A percentile compares a stretch with the other conserved stretches of the same genome.
Evolutionary conservation across 306 rosid genomes (phyloP).

Genomic region (Trifolium dubium): DNA sequence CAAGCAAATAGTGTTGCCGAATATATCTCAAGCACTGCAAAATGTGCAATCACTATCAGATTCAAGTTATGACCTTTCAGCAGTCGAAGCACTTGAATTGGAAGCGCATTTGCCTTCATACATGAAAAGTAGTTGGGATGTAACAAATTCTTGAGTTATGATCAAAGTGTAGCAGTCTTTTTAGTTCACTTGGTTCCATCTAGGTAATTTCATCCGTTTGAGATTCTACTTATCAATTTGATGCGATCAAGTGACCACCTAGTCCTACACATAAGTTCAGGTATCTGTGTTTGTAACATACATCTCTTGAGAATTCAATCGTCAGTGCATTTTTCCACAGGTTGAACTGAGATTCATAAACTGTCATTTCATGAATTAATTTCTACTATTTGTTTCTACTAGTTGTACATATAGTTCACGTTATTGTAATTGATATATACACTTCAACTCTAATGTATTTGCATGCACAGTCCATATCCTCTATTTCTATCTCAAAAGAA

Average conservation of each 20-base stretch:
- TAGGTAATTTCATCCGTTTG: background rate
- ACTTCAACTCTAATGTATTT: background rate
- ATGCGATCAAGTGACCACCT: background rate
- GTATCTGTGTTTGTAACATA: background rate
- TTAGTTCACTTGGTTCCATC: constrained; percentile 28
- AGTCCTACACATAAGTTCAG: background rate
- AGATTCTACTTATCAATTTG: constrained; percentile 7
- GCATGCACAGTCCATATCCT: background rate
- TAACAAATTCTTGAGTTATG: constrained; percentile 50
- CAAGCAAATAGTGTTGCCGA: constrained; percentile 77
- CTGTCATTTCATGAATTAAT: constrained; percentile 9
- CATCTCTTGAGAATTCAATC: background rate
- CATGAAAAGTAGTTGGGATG: constrained; percentile 92
- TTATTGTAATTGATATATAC: background rate
- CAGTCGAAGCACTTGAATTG: constrained; percentile 62
- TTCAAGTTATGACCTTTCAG: constrained; percentile 61
- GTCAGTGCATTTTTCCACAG: constrained; percentile 8
- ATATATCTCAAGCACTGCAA: constrained; percentile 65
- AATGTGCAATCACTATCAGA: constrained; percentile 48
- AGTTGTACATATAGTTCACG: background rate
- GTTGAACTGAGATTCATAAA: background rate
- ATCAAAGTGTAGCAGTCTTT: constrained; percentile 5
- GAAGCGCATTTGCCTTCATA: constrained; percentile 71
- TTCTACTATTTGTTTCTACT: constrained; percentile 1
- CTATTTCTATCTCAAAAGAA: too few species aligned